phyloP scores from a whole-genome alignment of 345 rosid genomes.

The Linum usitatissimum region DNA sequence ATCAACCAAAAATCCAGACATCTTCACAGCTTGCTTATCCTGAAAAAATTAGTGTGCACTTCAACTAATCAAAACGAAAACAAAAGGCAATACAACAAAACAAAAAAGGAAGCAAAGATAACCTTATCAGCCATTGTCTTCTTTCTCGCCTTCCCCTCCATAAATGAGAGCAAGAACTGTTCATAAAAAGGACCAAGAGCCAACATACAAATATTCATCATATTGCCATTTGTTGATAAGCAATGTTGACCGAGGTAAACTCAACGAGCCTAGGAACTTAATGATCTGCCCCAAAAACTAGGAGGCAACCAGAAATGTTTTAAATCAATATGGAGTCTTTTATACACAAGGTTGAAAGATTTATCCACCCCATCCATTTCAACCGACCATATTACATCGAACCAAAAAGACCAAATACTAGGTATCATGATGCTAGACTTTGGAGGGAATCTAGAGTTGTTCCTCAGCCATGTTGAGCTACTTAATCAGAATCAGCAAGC shows the following conservation, averaged over 20 bases:
- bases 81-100: background rate
- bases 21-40: constrained; percentile 29
- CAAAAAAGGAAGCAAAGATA: constrained; percentile 13
- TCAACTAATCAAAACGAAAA: background rate
- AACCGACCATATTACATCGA: too few relatives aligned
- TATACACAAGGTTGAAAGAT: too few relatives aligned
- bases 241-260: background rate
- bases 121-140: constrained; percentile 52
- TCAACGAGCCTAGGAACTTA: background rate
- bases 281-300: background rate
- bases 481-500: background rate
- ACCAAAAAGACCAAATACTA: too few relatives aligned
- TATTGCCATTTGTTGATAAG: background rate
- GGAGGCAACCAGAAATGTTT: background rate
- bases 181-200: background rate
- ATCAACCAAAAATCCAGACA: constrained; percentile 51
- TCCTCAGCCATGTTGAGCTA: background rate
- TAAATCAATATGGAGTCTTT: background rate
- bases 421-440: too few relatives aligned
- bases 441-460: too few relatives aligned
- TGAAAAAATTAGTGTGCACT: constrained; percentile 16
- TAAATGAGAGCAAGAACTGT: constrained; percentile 53
- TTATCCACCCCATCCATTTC: too few relatives aligned
- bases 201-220: background rate
- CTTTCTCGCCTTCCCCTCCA: constrained; percentile 53